Base-by-base conservation (phyloP, 805 yeast genomes). In the Candida mattraensis region DNA sequence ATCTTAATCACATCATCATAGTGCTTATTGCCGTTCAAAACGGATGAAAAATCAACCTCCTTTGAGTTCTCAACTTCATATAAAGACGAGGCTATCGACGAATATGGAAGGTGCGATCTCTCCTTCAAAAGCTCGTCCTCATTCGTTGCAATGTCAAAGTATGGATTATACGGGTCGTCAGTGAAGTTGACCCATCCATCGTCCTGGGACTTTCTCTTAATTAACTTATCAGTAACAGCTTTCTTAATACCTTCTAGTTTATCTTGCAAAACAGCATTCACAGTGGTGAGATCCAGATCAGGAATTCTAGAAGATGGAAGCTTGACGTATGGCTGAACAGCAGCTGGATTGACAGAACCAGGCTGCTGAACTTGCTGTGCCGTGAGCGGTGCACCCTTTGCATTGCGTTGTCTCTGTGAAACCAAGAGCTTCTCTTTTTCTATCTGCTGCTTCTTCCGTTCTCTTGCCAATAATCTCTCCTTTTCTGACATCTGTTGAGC, bases 301-400 rank as follows among this genome's bases (percentile, higher is more conserved):
- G 98, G 97, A 45, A 91, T 85, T 61, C 87, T 86, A 2, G 96
- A 84, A 24, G 93, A 83, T 3, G 96, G 95, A 24, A 87, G 60
- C 51, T 84, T 82, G 48, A 87, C 94, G 64, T 88, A 85, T 16
- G 94, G 88, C 54, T 86, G 91, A 24, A 71, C 70, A 5, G 69
- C 56, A 42, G 67, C 60, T n/a, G 62, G 60, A 33, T 50, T 49
- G 8, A 37, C 16, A 16, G 24, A 35, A 10, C 39, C 39, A 8
- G 30, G 22, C 18, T 30, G 39, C 14, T 12, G 56, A 45, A 44
- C 52, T 52, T 35, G 57, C 51, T 43, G 50, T 14, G 20, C 53
- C 26, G 30, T 53, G 51, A 40, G 18, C n/a, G 32, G 34, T 30
- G 25, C 43, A 18, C 47, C 51, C 19, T 41, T 45, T 26, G 37